Evolutionary conservation across 306 rosid genomes (phyloP).

Genomic region (Sphenostylis stenocarpa): DNA sequence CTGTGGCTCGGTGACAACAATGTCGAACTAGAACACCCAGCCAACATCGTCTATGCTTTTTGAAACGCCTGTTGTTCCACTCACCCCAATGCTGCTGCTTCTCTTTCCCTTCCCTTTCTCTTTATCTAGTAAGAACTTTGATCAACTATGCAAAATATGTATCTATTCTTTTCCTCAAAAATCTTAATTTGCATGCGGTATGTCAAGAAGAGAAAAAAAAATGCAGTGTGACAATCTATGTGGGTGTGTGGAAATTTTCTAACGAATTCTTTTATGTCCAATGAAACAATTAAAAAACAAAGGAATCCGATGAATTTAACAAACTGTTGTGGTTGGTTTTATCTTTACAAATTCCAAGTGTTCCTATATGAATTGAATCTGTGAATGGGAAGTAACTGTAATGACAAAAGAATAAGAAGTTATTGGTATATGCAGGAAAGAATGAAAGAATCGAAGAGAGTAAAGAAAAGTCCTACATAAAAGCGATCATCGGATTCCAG

Average conservation of each 20-base stretch:
- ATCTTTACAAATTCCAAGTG: slow-evolving; percentile 47
- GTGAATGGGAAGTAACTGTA: slow-evolving; percentile 2
- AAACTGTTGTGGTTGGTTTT: slow-evolving; percentile 33
- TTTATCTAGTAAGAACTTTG: slow-evolving; percentile 26
- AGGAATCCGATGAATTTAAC: slow-evolving; percentile 90
- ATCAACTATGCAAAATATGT: slow-evolving; percentile 18
- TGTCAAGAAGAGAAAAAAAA: slow-evolving; percentile 4
- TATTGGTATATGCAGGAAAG: slow-evolving; percentile 45
- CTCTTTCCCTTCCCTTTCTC: slow-evolving; percentile 40
- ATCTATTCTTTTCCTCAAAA: background rate
- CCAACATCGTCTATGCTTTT: slow-evolving; percentile 87
- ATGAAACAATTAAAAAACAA: slow-evolving; percentile 8
- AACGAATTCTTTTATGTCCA: background rate
- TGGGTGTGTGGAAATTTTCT: slow-evolving; percentile 53
- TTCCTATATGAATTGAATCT: slow-evolving; percentile 60
- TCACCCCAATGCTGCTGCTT: slow-evolving; percentile 50
- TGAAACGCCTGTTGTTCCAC: slow-evolving; percentile 35
- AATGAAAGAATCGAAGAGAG: slow-evolving; percentile 72
- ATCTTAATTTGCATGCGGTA: slow-evolving; percentile 37
- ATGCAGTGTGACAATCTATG: slow-evolving; percentile 37
- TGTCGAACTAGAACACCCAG: slow-evolving; percentile 99
- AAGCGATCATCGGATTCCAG: slow-evolving; percentile 96
- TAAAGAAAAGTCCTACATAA: slow-evolving; percentile 42
- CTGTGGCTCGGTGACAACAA: slow-evolving; percentile 98
- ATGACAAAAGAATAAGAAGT: slow-evolving; percentile 35